Percentiles rank a stretch among this genome's conserved stretches.
Evolutionary conservation across 768 basidiomycete species (phyloP).

Genomic region (Tubosaeta brunneosetosa): DNA sequence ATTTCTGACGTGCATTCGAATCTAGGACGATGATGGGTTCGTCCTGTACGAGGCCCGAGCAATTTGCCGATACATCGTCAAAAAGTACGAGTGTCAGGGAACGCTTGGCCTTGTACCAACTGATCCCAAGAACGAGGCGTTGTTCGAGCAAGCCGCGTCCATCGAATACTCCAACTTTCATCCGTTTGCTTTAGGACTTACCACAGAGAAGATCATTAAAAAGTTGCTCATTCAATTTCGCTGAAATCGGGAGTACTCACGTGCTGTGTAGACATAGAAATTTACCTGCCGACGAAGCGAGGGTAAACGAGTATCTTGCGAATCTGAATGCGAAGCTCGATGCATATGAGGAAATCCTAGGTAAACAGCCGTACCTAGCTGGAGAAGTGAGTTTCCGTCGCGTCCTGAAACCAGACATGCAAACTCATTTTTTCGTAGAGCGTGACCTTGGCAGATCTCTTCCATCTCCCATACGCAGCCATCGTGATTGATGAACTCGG

Average conservation of each 20-base stretch:
- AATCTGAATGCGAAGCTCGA: constrained; percentile 39
- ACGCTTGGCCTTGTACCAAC: constrained; percentile 17
- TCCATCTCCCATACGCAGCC: constrained; percentile 39
- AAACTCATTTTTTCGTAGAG: constrained; percentile 23
- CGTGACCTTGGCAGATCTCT: constrained; percentile 43
- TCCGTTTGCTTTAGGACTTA: constrained; percentile 37
- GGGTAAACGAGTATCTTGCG: constrained; percentile 18
- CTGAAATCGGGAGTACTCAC: neutral
- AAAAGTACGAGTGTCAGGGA: constrained; percentile 23
- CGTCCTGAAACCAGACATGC: neutral
- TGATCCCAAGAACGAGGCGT: constrained; percentile 9
- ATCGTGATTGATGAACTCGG: constrained; percentile 23
- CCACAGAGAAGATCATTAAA: constrained; percentile 49
- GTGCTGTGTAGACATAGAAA: constrained; percentile 3
- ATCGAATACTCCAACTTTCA: constrained; percentile 43
- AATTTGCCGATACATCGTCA: constrained; percentile 30
- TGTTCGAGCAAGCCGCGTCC: constrained; percentile 23
- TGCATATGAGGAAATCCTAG: constrained; percentile 49
- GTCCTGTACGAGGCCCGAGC: constrained; percentile 26
- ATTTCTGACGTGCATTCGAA: neutral
- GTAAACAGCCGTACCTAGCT: constrained; percentile 49
- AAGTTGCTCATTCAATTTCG: constrained; percentile 34
- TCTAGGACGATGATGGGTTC: constrained; percentile 31
- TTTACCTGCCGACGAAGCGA: constrained; percentile 17
- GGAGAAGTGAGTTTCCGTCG: constrained; percentile 42